Percentiles rank a stretch among this genome's conserved stretches.
Evolutionary conservation across 2,329 filamentous ascomycete genomes (phyloP).

Genomic region (Cucurbitaria berberidis): DNA sequence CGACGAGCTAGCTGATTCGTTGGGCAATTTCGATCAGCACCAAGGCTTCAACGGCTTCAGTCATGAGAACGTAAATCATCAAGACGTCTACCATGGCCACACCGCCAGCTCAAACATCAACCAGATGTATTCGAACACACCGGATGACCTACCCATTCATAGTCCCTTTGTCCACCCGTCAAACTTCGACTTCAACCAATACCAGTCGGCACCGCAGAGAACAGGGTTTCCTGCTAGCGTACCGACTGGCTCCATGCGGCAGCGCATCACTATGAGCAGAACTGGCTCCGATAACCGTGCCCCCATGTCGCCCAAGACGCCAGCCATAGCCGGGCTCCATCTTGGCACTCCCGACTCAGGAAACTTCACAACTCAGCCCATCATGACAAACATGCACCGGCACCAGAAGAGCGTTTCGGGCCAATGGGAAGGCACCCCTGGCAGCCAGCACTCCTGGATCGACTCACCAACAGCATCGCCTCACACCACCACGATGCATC

Average conservation of each 20-base stretch:
- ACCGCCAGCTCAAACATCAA: constrained; percentile 69
- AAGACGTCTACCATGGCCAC: constrained; percentile 57
- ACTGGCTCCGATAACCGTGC: constrained; percentile 72
- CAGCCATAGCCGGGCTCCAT: constrained; percentile 73
- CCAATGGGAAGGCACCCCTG: constrained; percentile 88
- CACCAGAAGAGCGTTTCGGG: constrained; percentile 86
- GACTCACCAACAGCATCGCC: constrained; percentile 91
- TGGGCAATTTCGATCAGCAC: constrained; percentile 61
- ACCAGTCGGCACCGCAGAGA: constrained; percentile 69
- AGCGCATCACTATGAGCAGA: constrained; percentile 61
- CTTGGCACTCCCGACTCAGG: constrained; percentile 74
- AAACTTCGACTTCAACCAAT: constrained; percentile 78
- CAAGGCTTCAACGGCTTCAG: constrained; percentile 57
- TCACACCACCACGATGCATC: constrained; percentile 68
- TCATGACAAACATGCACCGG: constrained; percentile 69
- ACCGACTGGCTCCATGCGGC: constrained; percentile 41
- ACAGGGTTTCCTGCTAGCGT: constrained; percentile 46
- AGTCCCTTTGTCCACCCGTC: constrained; percentile 77
- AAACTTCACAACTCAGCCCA: constrained; percentile 77
- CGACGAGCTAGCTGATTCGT: constrained; percentile 80
- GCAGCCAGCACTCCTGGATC: constrained; percentile 82
- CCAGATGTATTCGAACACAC: constrained; percentile 82
- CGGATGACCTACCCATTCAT: constrained; percentile 88
- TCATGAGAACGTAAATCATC: constrained; percentile 63
- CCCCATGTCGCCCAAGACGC: constrained; percentile 87